A percentile compares a stretch with the other conserved stretches of the same genome.
phyloP scores from a whole-genome alignment of 2,329 filamentous ascomycete species.

The Aspergillus fijiensis region DNA sequence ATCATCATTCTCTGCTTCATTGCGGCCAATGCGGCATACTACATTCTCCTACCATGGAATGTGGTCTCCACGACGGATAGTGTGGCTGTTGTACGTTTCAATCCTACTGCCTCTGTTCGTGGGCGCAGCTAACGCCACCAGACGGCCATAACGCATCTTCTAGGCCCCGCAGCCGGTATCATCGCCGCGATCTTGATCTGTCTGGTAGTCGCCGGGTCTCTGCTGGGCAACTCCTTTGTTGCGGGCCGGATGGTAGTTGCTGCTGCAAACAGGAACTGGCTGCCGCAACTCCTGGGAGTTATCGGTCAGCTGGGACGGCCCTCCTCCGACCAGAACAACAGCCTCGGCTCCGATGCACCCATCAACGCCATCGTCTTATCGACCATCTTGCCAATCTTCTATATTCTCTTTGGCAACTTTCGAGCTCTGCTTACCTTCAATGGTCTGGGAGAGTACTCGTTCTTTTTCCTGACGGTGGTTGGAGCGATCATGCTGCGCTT shows the following conservation, averaged over 20 bases:
- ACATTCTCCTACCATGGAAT: constrained; percentile 19
- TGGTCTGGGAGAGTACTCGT: constrained; percentile 19
- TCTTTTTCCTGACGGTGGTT: constrained; percentile 19
- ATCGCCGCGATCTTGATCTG: constrained; percentile 15
- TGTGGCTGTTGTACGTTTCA: constrained; percentile 15
- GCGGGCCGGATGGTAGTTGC: constrained; percentile 20
- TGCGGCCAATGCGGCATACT: constrained; percentile 18
- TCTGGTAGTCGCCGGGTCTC: constrained; percentile 17
- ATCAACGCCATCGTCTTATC: constrained; percentile 18
- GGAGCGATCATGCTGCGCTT: constrained; percentile 18
- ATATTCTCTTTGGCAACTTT: constrained; percentile 20
- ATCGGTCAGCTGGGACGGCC: constrained; percentile 7
- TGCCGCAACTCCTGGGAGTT: constrained; percentile 13
- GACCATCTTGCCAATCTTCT: constrained; percentile 11
- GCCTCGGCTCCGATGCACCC: constrained; percentile 13
- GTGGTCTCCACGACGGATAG: constrained; percentile 18
- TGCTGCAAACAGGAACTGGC: constrained; percentile 16
- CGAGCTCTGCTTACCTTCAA: constrained; percentile 20
- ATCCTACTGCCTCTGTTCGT: background rate
- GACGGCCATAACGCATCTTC: constrained; percentile 16
- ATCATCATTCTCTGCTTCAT: constrained; percentile 18
- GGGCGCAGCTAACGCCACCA: background rate
- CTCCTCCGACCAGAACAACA: background rate
- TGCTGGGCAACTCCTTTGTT: constrained; percentile 20
- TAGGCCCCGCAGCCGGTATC: constrained; percentile 14